Evolutionary conservation across 192 early-diverging fungal genomes (phyloP).

Genomic region (Thoreauomyces humboldtii): DNA sequence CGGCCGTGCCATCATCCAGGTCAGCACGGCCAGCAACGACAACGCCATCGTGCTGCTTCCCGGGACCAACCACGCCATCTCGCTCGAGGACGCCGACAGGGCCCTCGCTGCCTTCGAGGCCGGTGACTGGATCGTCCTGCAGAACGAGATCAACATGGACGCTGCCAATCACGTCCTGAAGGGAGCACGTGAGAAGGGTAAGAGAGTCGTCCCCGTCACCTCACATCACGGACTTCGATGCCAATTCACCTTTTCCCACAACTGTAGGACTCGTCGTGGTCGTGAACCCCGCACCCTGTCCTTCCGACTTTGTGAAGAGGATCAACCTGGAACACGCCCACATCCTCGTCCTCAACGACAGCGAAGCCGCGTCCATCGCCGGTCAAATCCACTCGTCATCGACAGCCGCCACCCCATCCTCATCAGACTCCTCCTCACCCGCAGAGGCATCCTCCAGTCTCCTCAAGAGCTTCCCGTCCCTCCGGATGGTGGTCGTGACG

Average conservation of each 20-base stretch:
- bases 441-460: conserved; percentile 20
- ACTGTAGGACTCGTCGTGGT: conserved; percentile 62
- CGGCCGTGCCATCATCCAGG: conserved; percentile 86
- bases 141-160: conserved; percentile 76
- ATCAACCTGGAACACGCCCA: conserved; percentile 57
- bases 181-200: conserved; percentile 17
- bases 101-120: conserved; percentile 52
- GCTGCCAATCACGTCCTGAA: conserved; percentile 20
- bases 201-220: background rate
- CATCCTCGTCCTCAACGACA: conserved; percentile 79
- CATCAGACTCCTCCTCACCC: background rate
- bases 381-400: conserved; percentile 12
- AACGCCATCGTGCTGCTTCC: conserved; percentile 81
- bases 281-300: conserved; percentile 86
- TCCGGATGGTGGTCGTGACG: conserved; percentile 66
- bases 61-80: conserved; percentile 37
- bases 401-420: background rate
- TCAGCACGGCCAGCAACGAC: conserved; percentile 65
- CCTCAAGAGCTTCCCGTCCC: conserved; percentile 39
- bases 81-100: conserved; percentile 23
- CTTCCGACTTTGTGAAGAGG: conserved; percentile 39
- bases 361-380: conserved; percentile 54
- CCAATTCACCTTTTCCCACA: background rate
- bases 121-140: conserved; percentile 79
- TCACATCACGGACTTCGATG: background rate